A percentile compares a stretch with the other conserved stretches of the same genome.
These are phyloP conservation scores for Scenedesmus sp. DNA, from an alignment of 163 green algal species.

Conservation along the genomic window DNA sequence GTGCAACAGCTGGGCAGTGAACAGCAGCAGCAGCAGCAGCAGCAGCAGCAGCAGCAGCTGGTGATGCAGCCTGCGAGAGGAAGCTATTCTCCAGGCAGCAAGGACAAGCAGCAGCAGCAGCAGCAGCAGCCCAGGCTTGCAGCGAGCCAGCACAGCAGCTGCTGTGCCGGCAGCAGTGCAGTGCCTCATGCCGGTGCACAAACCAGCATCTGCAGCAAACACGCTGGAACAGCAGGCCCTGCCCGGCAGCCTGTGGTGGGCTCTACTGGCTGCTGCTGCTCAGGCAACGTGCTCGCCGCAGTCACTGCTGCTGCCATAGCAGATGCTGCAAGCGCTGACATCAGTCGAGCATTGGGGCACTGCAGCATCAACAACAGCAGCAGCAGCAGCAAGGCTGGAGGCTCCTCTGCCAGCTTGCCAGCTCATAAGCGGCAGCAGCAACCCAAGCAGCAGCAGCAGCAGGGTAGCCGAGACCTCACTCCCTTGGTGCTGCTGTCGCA, in stretches of 20 bases:
- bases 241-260: not conserved
- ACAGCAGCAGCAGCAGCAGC: conserved; percentile 35
- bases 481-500: not conserved
- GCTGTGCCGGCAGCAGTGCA: not conserved
- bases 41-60: too few species aligned
- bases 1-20: not conserved
- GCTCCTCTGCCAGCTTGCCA: not conserved
- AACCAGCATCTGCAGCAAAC: not conserved
- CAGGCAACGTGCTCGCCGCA: not conserved
- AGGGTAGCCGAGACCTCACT: not conserved
- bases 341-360: not conserved
- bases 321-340: not conserved
- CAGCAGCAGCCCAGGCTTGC: not conserved
- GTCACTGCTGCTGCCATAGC: conserved; percentile 4
- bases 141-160: not conserved
- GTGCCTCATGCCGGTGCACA: not conserved
- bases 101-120: not conserved
- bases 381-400: not conserved
- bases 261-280: conserved; percentile 8
- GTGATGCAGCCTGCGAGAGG: conserved; percentile 10
- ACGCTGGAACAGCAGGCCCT: not conserved
- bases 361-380: not conserved
- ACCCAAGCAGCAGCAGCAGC: not conserved
- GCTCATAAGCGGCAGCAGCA: not conserved
- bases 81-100: not conserved